A percentile compares a stretch with the other conserved stretches of the same genome.
phyloP scores from a whole-genome alignment of 2,329 filamentous ascomycete species.

The Geosmithia putterillii region DNA sequence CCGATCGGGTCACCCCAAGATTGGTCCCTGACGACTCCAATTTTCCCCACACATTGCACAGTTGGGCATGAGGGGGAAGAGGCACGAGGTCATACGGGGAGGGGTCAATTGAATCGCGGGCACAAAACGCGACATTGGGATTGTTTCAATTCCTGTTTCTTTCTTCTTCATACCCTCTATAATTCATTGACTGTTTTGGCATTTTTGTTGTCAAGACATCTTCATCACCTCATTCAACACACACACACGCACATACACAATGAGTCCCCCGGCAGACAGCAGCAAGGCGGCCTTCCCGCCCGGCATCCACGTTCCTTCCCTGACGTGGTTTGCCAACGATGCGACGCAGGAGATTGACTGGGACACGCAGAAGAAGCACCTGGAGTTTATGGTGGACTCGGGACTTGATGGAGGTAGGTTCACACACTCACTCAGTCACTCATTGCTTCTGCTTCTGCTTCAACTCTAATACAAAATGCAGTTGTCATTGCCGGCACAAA shows the following conservation, averaged over 20 bases:
- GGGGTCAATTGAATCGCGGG: neutral
- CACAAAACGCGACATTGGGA: too few relatives aligned
- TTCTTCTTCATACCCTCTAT: neutral
- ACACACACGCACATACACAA: slow-evolving; percentile 4
- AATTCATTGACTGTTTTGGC: too few relatives aligned
- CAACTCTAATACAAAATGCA: slow-evolving; percentile 1
- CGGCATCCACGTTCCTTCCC: slow-evolving; percentile 42
- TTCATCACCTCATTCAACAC: neutral
- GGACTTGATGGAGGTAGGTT: slow-evolving; percentile 36
- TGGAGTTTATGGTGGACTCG: slow-evolving; percentile 39
- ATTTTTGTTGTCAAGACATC: neutral
- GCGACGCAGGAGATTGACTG: slow-evolving; percentile 40
- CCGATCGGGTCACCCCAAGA: neutral
- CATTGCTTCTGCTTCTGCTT: neutral
- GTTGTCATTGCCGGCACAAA: slow-evolving; percentile 62
- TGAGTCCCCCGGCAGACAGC: slow-evolving; percentile 14
- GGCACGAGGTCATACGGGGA: neutral
- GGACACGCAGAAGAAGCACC: slow-evolving; percentile 37
- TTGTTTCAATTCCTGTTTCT: neutral
- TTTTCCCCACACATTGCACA: neutral
- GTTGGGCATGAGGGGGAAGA: neutral
- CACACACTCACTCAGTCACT: neutral
- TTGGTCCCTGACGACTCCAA: neutral
- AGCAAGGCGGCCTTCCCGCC: slow-evolving; percentile 24
- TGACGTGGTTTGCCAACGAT: slow-evolving; percentile 41